A percentile compares a stretch with the other conserved stretches of the same genome.
Conservation (phyloP, 2,329 filamentous ascomycete species). For the Xylariaceae sp. region DNA sequence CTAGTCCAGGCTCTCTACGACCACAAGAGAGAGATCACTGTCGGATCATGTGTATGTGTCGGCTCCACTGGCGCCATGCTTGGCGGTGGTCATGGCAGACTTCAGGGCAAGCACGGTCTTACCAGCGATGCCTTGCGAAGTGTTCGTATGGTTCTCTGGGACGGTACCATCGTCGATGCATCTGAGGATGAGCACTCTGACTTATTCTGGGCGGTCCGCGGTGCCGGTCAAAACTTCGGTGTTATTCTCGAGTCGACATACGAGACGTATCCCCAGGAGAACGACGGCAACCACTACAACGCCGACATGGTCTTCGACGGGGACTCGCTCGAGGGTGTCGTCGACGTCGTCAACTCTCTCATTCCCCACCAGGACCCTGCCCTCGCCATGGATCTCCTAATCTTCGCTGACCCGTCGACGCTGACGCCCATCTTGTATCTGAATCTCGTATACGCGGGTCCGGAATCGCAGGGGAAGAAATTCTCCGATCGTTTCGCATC, state of each 20-base stretch:
- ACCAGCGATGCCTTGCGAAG: not conserved
- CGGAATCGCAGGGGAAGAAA: not conserved
- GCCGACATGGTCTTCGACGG: slow-evolving; percentile 40
- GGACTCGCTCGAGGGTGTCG: slow-evolving; percentile 23
- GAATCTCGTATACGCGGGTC: not conserved
- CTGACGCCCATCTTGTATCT: not conserved
- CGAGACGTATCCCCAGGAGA: slow-evolving; percentile 40
- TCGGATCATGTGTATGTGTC: slow-evolving; percentile 1
- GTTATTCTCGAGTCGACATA: slow-evolving; percentile 45
- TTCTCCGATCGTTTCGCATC: not conserved
- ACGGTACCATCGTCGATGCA: not conserved
- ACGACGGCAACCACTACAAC: slow-evolving; percentile 35
- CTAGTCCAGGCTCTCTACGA: not conserved
- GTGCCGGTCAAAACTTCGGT: slow-evolving; percentile 56
- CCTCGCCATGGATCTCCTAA: not conserved
- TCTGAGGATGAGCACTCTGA: not conserved
- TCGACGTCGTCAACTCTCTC: not conserved
- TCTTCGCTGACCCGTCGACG: not conserved
- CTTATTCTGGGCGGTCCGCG: slow-evolving; percentile 52
- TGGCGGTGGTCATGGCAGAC: slow-evolving; percentile 1
- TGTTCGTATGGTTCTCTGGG: not conserved
- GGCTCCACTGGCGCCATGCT: not conserved
- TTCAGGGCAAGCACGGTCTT: not conserved
- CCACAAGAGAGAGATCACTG: not conserved
- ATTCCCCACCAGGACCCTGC: not conserved